Base-by-base conservation (phyloP, 2,329 filamentous ascomycete genomes). In the Cladorrhinum sp. region DNA sequence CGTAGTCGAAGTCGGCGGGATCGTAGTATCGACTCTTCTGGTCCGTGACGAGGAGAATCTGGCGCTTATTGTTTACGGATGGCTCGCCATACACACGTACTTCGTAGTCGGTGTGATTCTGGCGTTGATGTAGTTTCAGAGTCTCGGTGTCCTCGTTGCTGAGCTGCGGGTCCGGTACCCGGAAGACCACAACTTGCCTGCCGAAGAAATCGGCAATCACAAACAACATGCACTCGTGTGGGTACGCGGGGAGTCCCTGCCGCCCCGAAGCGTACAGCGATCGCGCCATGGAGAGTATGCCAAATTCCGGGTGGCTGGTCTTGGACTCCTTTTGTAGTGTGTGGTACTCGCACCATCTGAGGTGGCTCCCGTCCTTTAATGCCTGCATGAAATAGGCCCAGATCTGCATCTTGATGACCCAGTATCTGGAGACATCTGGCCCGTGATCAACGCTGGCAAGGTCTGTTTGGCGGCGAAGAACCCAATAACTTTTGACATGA, bases 121-220 rank as follows among this genome's bases (percentile, higher is more conserved):
- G 41, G 3, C 41, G 16, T 3, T 20, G 16, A 18, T 45, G n/a
- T 12, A 45, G 2, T n/a, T 45, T 18, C 3, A 45, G 8, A 7
- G n/a, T 45, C 16, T 18, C 41, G n/a, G 3, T 45, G 7, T 18
- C 3, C 16, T 10, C n/a, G n/a, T 45, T n/a, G 29, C 29, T n/a
- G n/a, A n/a, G n/a, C 32, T 9, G 32, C 32, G 41, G 41, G 16
- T 45, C 41, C 41, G 41, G 41, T n/a, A 20, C 41, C 8, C 41
- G 3, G 55, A 59, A 54, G 9, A 59, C 57, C 20, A 59, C 20
- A 9, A 59, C 29, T 8, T 54, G 36, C 5, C 12, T 41, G n/a
- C 13, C 36, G 36, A 55, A 59, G 36, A 49, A 59, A 29, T 59
- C 57, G 36, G 57, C 50, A 23, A 59, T 55, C 2, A 59, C 57